Conservation (phyloP, 2,329 filamentous ascomycete species). For the Talaromyces verruculosus region DNA sequence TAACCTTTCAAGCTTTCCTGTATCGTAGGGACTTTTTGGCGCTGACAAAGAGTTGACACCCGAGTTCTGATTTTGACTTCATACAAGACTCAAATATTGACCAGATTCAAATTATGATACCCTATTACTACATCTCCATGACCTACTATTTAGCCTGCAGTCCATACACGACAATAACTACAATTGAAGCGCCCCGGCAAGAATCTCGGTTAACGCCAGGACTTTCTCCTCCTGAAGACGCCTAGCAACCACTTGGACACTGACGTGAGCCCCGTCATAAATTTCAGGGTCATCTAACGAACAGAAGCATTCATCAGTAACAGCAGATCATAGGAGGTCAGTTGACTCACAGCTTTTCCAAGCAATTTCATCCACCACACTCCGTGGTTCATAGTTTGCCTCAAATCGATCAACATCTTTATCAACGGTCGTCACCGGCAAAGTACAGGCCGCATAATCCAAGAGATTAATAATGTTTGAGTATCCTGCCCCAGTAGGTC, state of each 20-base stretch:
- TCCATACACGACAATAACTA: neutral
- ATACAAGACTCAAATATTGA: neutral
- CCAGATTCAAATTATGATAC: neutral
- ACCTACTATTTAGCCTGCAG: too few relatives aligned
- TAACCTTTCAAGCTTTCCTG: neutral
- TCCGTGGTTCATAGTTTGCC: conserved; percentile 6
- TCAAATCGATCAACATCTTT: conserved; percentile 6
- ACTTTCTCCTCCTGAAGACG: conserved; percentile 47
- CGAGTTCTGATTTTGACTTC: neutral
- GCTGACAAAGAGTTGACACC: neutral
- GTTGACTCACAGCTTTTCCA: conserved; percentile 3
- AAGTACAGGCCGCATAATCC: conserved; percentile 7
- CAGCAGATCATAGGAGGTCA: neutral
- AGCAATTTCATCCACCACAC: neutral
- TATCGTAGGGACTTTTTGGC: neutral
- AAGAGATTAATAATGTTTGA: conserved; percentile 6
- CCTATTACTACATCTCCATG: neutral
- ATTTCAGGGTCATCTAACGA: conserved; percentile 22
- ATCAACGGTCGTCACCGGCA: conserved; percentile 4
- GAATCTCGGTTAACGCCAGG: conserved; percentile 8
- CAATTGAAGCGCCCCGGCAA: neutral
- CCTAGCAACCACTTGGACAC: conserved; percentile 16
- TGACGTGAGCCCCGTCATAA: conserved; percentile 17
- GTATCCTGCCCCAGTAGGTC: neutral
- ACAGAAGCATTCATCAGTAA: neutral